phyloP scores from a whole-genome alignment of 768 basidiomycete genomes.

The Rhodotorula taiwanensis region DNA sequence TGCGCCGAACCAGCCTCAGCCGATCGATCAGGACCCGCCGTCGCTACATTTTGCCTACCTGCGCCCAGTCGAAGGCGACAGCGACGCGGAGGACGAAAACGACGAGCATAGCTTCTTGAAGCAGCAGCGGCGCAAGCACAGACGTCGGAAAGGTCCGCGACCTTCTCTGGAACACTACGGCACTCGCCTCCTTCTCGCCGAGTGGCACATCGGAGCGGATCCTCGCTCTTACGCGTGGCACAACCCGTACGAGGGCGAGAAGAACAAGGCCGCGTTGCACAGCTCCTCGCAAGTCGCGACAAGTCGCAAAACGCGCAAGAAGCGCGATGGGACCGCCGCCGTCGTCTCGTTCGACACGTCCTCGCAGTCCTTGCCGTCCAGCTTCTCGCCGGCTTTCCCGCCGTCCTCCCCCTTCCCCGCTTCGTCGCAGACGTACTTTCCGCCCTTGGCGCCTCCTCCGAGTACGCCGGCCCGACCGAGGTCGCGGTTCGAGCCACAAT shows the following conservation, averaged over 20 bases:
- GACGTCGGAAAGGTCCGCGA: neutral
- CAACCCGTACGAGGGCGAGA: slow-evolving; percentile 32
- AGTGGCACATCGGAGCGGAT: slow-evolving; percentile 34
- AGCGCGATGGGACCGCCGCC: neutral
- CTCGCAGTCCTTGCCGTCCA: neutral
- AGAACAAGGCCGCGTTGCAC: slow-evolving; percentile 9
- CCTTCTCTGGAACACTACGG: slow-evolving; percentile 10
- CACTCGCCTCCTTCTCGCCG: slow-evolving; percentile 21
- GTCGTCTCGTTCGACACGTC: neutral
- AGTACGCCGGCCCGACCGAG: slow-evolving; percentile 2
- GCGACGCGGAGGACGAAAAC: neutral
- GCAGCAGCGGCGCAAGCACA: too few relatives aligned
- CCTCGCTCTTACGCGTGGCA: slow-evolving; percentile 28
- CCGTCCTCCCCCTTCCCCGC: neutral
- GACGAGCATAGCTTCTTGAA: neutral
- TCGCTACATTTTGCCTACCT: slow-evolving; percentile 25
- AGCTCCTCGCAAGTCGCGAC: neutral
- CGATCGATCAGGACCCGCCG: slow-evolving; percentile 13
- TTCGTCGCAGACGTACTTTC: slow-evolving; percentile 15
- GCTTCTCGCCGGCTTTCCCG: neutral
- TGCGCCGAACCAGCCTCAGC: slow-evolving; percentile 27
- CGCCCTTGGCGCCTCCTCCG: slow-evolving; percentile 15
- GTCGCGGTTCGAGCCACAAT: too few relatives aligned
- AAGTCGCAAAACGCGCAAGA: neutral
- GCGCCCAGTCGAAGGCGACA: neutral